Base-by-base conservation (phyloP, 306 rosid genomes). In the Prinsepia uniflora region DNA sequence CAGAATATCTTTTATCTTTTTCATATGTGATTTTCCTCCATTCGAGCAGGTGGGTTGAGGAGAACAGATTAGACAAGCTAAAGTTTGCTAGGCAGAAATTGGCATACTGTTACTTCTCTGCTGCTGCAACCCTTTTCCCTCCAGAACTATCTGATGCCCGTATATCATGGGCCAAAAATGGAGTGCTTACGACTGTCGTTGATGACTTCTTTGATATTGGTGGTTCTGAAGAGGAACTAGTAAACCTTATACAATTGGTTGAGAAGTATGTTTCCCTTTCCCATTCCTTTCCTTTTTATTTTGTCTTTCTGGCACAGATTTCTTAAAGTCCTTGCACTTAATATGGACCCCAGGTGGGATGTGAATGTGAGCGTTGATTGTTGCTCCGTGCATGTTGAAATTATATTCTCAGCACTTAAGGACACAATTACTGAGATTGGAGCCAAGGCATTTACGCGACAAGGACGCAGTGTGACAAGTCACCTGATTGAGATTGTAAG, bases 191-290 rank as follows among this genome's bases (percentile, higher is more conserved):
- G 45, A 88, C 98, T 58, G 88, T 83, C 72, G 92, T 94, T 11
- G 97, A 90, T 81, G 97, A 93, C 81, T 94, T 94, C 86, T 90
- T 81, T 79, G 97, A 90, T 20, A 68, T 87, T 56, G 89, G 94
- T 14, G 79, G 94, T 72, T 83, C 96, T 45, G 81, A 84, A 71
- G 89, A 84, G 75, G 97, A 94, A 79, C 71, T 81, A 52, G 44
- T 78, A 65, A 85, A 87, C 80, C 98, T 93, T 40, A 81, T 90
- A 71, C 87, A 81, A 60, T 79, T 93, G 64, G 76, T 93, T 43
- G 84, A 90, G 80, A 77, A 83, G 98, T 93, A 87, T 48, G 73
- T 64, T 78, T 75, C 17, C 54, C 68, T 76, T 53, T 42, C 50
- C 10, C 41, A 49, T 36, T 63, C 40, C 58, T 74, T 72, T 14